These are phyloP conservation scores for Neoboletus subvelutipes DNA, from an alignment of 768 basidiomycete genomes.

Conservation along the genomic window DNA sequence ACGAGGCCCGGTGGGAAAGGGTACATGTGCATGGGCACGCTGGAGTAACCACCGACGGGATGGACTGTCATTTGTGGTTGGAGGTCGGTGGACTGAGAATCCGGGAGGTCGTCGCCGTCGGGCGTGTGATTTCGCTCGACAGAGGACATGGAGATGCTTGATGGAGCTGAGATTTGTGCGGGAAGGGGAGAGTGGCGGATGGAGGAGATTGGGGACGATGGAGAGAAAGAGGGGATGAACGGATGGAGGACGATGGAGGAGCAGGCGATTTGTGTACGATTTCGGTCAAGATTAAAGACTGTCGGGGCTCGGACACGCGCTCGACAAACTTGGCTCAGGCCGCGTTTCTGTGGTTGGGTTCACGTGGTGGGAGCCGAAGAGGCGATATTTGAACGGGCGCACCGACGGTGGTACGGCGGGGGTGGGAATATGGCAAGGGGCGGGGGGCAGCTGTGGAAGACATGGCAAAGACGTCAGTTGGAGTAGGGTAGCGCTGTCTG, in stretches of 20 bases:
- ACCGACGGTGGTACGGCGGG: conserved; percentile 24
- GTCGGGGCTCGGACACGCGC: conserved; percentile 37
- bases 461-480: conserved; percentile 31
- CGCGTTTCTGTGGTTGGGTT: conserved; percentile 31
- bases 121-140: conserved; percentile 41
- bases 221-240: conserved; percentile 2
- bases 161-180: conserved; percentile 25
- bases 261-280: conserved; percentile 33
- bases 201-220: conserved; percentile 11
- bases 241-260: conserved; percentile 20
- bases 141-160: conserved; percentile 34
- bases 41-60: conserved; percentile 47
- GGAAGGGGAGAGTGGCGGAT: conserved; percentile 32
- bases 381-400: conserved; percentile 15
- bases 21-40: conserved; percentile 69
- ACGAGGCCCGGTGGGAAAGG: conserved; percentile 54
- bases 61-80: conserved; percentile 53
- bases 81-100: conserved; percentile 34
- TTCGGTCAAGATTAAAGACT: conserved; percentile 34
- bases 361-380: conserved; percentile 39
- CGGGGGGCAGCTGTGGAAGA: conserved; percentile 17
- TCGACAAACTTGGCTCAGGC: conserved; percentile 35
- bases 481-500: conserved; percentile 17
- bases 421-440: neutral
- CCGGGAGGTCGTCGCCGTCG: conserved; percentile 40